Conservation (phyloP, 768 basidiomycete species). For the Paxillus involutus region DNA sequence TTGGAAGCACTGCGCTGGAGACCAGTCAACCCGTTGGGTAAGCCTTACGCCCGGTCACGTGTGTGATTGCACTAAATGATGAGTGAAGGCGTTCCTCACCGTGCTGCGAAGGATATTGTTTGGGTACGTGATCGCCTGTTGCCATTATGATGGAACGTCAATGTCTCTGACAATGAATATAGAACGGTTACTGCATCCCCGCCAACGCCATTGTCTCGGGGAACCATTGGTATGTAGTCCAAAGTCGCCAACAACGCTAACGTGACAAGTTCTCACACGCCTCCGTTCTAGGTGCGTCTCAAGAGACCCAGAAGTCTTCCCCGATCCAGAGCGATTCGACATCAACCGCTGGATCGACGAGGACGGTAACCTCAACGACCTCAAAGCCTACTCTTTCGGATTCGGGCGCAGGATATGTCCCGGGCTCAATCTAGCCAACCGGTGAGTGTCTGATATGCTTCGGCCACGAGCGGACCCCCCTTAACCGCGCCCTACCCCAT, state of each 20-base stretch:
- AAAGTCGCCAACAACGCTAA: not conserved
- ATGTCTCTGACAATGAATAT: not conserved
- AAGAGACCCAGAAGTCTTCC: not conserved
- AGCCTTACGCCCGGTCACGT: not conserved
- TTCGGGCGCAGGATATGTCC: conserved; percentile 43
- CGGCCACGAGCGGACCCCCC: no score
- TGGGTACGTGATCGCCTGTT: not conserved
- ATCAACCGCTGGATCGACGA: conserved; percentile 52
- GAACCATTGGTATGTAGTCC: conserved; percentile 15
- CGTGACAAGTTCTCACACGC: not conserved
- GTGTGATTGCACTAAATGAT: not conserved
- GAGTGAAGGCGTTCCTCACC: conserved; percentile 1
- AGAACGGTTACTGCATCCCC: conserved; percentile 26
- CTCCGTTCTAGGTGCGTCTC: not conserved
- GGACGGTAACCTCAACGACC: conserved; percentile 43
- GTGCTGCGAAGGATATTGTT: not conserved
- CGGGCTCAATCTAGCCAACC: conserved; percentile 47
- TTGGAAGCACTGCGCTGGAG: conserved; percentile 33
- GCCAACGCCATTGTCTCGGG: conserved; percentile 21
- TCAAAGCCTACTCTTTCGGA: conserved; percentile 48
- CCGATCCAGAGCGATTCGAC: conserved; percentile 28
- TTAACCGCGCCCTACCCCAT: not conserved
- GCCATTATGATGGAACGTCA: not conserved
- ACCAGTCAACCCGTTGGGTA: conserved; percentile 19
- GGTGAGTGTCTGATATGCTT: conserved; percentile 5